phyloP scores from a whole-genome alignment of 2,329 filamentous ascomycete species.

The Sclerotinia nivalis region DNA sequence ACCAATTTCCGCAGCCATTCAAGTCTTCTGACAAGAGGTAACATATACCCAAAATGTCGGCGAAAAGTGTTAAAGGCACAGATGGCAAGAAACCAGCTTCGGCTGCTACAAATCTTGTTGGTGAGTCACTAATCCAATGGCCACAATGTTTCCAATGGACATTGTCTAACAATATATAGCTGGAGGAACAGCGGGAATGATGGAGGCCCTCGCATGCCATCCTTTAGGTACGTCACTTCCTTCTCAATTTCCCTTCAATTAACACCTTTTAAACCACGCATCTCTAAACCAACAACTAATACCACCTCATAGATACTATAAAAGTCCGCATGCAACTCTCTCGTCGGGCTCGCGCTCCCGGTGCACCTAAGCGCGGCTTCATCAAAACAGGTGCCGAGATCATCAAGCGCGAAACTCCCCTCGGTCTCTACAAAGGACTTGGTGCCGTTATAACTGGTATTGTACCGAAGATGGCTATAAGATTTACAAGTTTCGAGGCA shows the following conservation, averaged over 20 bases:
- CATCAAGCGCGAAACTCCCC: constrained; percentile 82
- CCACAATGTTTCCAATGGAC: constrained; percentile 10
- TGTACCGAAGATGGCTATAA: constrained; percentile 98
- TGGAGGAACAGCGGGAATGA: constrained; percentile 96
- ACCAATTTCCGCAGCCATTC: not conserved
- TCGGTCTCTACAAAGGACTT: constrained; percentile 97
- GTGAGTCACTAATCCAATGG: constrained; percentile 48
- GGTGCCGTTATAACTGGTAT: constrained; percentile 95
- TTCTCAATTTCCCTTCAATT: not conserved
- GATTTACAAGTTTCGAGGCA: constrained; percentile 94
- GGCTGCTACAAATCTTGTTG: constrained; percentile 86
- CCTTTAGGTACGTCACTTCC: constrained; percentile 67
- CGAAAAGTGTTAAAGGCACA: constrained; percentile 56
- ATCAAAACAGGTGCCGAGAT: constrained; percentile 83
- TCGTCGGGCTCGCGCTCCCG: constrained; percentile 76
- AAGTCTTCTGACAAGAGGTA: constrained; percentile 3
- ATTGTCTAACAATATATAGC: constrained; percentile 53
- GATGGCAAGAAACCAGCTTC: constrained; percentile 75
- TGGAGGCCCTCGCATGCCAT: constrained; percentile 96
- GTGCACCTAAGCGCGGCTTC: constrained; percentile 83
- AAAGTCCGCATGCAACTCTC: constrained; percentile 99
- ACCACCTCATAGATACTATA: constrained; percentile 71
- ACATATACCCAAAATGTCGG: constrained; percentile 51
- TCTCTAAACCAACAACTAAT: not conserved
- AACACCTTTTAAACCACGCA: not conserved